Conservation (phyloP, 257 asterid genomes). For the Solanum piurae region DNA sequence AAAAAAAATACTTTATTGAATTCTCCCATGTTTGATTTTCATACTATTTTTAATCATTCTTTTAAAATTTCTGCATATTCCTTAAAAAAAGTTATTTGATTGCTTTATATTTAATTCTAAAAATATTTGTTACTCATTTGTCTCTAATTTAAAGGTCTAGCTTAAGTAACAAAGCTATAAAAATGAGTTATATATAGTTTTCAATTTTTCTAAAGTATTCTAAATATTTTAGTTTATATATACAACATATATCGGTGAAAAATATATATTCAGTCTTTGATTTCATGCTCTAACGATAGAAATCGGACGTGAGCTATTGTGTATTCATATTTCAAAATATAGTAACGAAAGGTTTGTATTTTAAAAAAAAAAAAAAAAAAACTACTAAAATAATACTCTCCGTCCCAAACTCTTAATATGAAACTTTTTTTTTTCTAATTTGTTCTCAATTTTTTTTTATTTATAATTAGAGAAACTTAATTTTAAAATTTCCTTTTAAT, state of each 20-base stretch:
- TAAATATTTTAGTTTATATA: neutral
- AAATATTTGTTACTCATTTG: neutral
- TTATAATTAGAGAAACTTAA: neutral
- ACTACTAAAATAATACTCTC: neutral
- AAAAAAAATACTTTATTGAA: neutral
- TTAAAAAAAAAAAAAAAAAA: neutral
- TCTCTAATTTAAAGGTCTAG: neutral
- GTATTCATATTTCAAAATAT: neutral
- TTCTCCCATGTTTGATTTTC: neutral
- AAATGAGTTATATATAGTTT: neutral
- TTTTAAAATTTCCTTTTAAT: neutral
- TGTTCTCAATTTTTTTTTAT: too few species aligned
- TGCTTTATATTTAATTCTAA: neutral
- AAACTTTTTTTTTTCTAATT: too few species aligned
- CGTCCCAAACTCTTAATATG: neutral
- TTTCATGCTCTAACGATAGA: neutral
- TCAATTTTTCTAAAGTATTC: neutral
- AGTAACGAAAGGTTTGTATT: neutral
- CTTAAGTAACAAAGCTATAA: neutral
- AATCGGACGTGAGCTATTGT: neutral
- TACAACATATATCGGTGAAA: neutral
- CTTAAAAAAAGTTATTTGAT: neutral
- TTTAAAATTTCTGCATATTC: neutral
- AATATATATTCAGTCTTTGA: neutral
- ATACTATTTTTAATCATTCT: neutral